Evolutionary conservation across 208 protist genomes (phyloP), one percentile per base, ranked within the genome.

Genomic region (Vickermania ingenoplastis): DNA sequence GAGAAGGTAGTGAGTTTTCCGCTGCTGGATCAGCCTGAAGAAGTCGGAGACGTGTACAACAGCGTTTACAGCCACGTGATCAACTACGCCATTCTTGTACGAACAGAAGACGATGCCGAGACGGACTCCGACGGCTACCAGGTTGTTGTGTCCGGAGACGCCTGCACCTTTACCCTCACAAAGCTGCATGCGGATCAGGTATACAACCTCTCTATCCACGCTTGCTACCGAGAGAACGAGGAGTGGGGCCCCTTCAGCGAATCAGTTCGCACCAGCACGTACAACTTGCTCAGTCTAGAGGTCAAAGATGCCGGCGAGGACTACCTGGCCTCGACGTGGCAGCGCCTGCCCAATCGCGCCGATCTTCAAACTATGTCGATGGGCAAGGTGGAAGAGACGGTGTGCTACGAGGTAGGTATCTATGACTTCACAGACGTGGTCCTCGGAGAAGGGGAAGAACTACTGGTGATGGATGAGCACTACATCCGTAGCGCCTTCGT

Each of bases 361-460:
- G 55, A 77, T 60, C 59, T 75, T 53, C 67, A 75, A 54, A 58
- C 62, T 14, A 65, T 92, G 48, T 59, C 56, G 29, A 58, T 84
- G 41, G 83, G 83, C 29, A 59, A 75, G 54, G 67, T 83, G 23
- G 86, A 95, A 75, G 83, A 91, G 67, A 86, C 83, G 48, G 52
- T 90, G 27, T 77, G 75, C 65, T 93, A 89, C 61, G 81, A 95
- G 60, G 55, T 92, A 45, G 76, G 64, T 3, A 69, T 93, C 50
- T 73, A 77, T 50, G 77, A 90, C 60, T 87, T 83, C 62, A 81
- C 83, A 5, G 74, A 85, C 59, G 76, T 84, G 11, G 56, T 75
- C 0, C 65, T 77, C 49, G 81, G 75, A 53, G 79, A 82, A 30
- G 77, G 81, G 61, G 68, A 72, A 4, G 55, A n/a, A 17, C 31